phyloP scores from a whole-genome alignment of 306 rosid species.

The Abrus pulchellus region DNA sequence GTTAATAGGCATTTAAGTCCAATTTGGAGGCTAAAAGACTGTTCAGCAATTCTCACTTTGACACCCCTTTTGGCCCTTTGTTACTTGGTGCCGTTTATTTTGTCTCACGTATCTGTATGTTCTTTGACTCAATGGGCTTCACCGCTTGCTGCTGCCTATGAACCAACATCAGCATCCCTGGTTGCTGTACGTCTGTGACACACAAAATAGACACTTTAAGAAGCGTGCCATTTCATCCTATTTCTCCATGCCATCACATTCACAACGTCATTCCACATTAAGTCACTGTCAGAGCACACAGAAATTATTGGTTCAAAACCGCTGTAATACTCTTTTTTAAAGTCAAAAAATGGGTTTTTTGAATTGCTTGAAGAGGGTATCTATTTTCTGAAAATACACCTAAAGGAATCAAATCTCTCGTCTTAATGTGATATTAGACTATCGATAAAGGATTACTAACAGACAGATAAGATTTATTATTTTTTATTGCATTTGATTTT shows the following conservation, averaged over 20 bases:
- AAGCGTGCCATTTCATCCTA: not conserved
- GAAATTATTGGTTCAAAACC: not conserved
- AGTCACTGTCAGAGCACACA: not conserved
- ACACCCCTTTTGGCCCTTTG: not conserved
- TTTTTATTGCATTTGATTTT: too few relatives aligned
- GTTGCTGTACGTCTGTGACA: not conserved
- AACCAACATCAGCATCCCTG: constrained; percentile 36
- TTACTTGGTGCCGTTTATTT: not conserved
- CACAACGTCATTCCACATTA: not conserved
- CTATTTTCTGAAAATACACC: not conserved
- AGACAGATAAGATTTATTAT: not conserved
- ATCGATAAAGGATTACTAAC: not conserved
- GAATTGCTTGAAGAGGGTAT: too few relatives aligned
- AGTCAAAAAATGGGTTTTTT: too few relatives aligned
- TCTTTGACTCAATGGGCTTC: not conserved
- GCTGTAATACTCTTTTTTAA: too few relatives aligned
- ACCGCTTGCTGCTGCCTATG: constrained; percentile 8
- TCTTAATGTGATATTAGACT: not conserved
- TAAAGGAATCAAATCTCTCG: not conserved
- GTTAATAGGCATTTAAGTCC: constrained; percentile 12
- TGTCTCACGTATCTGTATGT: not conserved
- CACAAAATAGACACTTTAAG: not conserved
- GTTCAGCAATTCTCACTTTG: not conserved
- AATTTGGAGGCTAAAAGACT: constrained; percentile 35
- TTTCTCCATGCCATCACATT: constrained; percentile 6